Evolutionary conservation across 768 basidiomycete genomes (phyloP).

Genomic region (Suillus decipiens): DNA sequence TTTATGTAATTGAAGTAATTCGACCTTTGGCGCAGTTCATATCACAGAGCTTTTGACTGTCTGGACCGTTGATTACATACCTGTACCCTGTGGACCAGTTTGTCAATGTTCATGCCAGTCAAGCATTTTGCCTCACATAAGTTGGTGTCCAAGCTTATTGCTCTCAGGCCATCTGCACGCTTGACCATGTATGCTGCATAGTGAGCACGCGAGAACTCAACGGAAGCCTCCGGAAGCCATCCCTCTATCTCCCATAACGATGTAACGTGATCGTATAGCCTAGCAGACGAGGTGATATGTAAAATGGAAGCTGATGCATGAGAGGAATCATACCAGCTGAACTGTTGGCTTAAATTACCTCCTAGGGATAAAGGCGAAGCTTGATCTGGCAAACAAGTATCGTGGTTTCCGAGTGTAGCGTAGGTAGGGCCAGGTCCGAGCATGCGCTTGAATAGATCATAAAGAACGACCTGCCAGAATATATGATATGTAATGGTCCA

Average conservation of each 20-base stretch:
- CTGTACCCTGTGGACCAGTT: slow-evolving; percentile 30
- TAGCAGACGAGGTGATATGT: slow-evolving; percentile 23
- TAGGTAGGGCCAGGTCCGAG: slow-evolving; percentile 74
- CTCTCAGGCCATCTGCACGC: slow-evolving; percentile 62
- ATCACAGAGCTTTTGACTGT: slow-evolving; percentile 8
- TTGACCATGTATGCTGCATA: slow-evolving; percentile 75
- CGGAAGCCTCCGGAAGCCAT: slow-evolving; percentile 64
- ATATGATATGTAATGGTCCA: slow-evolving; percentile 11
- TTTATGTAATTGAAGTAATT: slow-evolving; percentile 83
- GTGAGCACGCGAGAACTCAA: slow-evolving; percentile 60
- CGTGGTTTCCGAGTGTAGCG: slow-evolving; percentile 76
- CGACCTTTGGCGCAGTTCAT: slow-evolving; percentile 37
- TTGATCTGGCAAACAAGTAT: slow-evolving; percentile 59
- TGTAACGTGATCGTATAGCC: slow-evolving; percentile 80
- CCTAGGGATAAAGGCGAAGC: slow-evolving; percentile 63
- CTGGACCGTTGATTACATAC: slow-evolving; percentile 17
- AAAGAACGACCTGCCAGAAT: slow-evolving; percentile 53
- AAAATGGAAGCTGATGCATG: background rate
- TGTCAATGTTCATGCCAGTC: background rate
- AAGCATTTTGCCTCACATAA: slow-evolving; percentile 51
- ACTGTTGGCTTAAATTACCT: slow-evolving; percentile 56
- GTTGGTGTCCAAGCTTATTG: slow-evolving; percentile 78
- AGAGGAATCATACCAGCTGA: slow-evolving; percentile 33
- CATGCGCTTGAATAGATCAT: slow-evolving; percentile 62
- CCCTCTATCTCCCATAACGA: slow-evolving; percentile 68